Percentiles rank a stretch among this genome's conserved stretches.
These are phyloP conservation scores for Beauveria varroae DNA, from an alignment of 2,329 filamentous ascomycete species.

Conservation along the genomic window DNA sequence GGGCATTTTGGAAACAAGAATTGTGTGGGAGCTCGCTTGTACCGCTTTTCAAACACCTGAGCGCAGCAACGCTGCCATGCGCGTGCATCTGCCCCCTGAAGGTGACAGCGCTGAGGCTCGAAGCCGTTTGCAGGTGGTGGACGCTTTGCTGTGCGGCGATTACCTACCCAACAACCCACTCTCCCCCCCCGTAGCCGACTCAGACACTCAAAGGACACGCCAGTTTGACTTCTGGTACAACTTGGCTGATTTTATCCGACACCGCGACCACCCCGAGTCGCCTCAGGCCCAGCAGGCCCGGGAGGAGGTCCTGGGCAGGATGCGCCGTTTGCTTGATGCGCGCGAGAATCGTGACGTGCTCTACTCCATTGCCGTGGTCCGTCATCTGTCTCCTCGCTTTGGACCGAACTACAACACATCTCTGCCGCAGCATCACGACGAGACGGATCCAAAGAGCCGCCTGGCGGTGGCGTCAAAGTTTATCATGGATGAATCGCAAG, in stretches of 20 bases:
- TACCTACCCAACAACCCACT: constrained; percentile 53
- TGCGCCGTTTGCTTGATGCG: constrained; percentile 67
- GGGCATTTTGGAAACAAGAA: constrained; percentile 46
- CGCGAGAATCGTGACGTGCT: constrained; percentile 85
- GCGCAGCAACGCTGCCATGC: constrained; percentile 26
- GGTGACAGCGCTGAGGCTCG: constrained; percentile 57
- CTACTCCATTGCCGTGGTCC: constrained; percentile 77
- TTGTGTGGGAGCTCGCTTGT: constrained; percentile 53
- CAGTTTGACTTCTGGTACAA: constrained; percentile 79
- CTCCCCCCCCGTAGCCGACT: constrained; percentile 39
- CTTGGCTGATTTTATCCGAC: constrained; percentile 58
- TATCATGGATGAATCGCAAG: constrained; percentile 55
- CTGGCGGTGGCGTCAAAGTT: constrained; percentile 64
- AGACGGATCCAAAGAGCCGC: constrained; percentile 58
- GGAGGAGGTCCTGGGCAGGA: constrained; percentile 55
- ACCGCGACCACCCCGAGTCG: constrained; percentile 49
- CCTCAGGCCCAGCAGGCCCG: constrained; percentile 40
- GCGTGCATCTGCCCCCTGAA: constrained; percentile 36
- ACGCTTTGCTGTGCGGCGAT: constrained; percentile 67
- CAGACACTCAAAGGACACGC: constrained; percentile 47
- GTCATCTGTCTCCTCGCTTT: constrained; percentile 62
- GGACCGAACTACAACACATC: constrained; percentile 50
- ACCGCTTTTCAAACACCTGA: constrained; percentile 36
- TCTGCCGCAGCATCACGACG: constrained; percentile 53
- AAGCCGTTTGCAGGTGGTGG: constrained; percentile 66